These are phyloP conservation scores for Myxozyma kluyveri DNA, from an alignment of 805 yeast species.

Conservation along the genomic window DNA sequence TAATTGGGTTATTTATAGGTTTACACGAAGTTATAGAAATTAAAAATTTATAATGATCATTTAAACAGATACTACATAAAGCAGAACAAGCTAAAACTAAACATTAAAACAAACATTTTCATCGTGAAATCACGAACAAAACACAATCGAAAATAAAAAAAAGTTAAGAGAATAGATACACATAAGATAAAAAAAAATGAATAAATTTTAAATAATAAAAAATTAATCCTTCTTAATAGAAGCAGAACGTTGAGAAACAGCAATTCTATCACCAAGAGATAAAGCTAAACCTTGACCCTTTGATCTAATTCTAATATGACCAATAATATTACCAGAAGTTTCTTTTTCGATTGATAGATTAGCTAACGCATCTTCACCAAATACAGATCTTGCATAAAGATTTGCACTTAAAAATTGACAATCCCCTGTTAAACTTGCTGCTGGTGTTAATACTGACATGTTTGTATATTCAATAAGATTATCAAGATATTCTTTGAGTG, in stretches of 20 bases:
- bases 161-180: neutral
- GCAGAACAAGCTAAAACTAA: too few relatives aligned
- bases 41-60: too few relatives aligned
- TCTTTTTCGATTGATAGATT: constrained; percentile 88
- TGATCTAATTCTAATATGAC: constrained; percentile 93
- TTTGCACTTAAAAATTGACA: constrained; percentile 93
- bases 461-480: constrained; percentile 78
- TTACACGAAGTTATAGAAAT: too few relatives aligned
- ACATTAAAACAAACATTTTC: too few relatives aligned
- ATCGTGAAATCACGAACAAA: neutral
- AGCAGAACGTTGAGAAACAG: constrained; percentile 44
- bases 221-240: neutral
- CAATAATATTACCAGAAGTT: constrained; percentile 71
- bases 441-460: constrained; percentile 90
- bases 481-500: constrained; percentile 74
- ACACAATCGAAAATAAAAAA: neutral
- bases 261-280: constrained; percentile 90
- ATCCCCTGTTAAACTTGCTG: constrained; percentile 64
- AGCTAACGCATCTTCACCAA: constrained; percentile 97
- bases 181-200: neutral
- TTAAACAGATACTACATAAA: too few relatives aligned
- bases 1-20: too few relatives aligned
- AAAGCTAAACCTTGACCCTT: constrained; percentile 97
- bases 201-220: too few relatives aligned
- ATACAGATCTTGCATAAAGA: constrained; percentile 83